Evolutionary conservation across 495 filamentous ascomycete species (phyloP), one percentile per base, ranked within the genome.

Genomic region (Xylona heveae): DNA sequence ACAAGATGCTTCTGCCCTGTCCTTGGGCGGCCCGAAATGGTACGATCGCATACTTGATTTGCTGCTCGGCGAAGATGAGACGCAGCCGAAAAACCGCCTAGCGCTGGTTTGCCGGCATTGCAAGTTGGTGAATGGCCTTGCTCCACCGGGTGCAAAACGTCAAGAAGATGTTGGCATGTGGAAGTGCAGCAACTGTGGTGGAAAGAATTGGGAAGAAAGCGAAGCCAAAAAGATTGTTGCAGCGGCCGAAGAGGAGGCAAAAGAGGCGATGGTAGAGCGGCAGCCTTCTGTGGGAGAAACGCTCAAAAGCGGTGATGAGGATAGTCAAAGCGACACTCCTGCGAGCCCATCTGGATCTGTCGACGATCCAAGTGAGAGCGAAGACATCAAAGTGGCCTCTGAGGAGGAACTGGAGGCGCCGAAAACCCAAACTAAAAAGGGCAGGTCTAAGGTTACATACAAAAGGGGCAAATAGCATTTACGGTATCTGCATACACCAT

Each of bases 41-140:
- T 95, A 94, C 49, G 88, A 97, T 45, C 71, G 88, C 26, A 66
- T 97, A 20, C 52, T 95, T 24, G 88, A 97, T 45, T 71, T 91
- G 4, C 64, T 99, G 19, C 59, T 99, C 0, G 88, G 88, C 15
- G 88, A 99, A 50, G 88, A 99, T 42, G 88, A 99, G 53, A 85
- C 78, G 24, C 72, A 77, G 17, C 68, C 90, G 0, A 85, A 79
- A 52, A 93, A 94, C 53, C 68, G 88, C 4, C 68, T 91, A 31
- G 88, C 74, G 17, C 51, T 99, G 43, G 88, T 99, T 31, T 99
- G 88, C 54, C 39, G 47, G 14, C 56, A 64, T 14, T 99, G 88
- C 46, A 62, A 80, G 17, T 64, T 94, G 6, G 85, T 99, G 20
- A 99, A 99, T 46, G 88, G 88, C 3, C 85, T 93, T 45, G 88